A percentile compares a stretch with the other conserved stretches of the same genome.
Evolutionary conservation across 768 basidiomycete species (phyloP).

Genomic region (Termitomyces sp.): DNA sequence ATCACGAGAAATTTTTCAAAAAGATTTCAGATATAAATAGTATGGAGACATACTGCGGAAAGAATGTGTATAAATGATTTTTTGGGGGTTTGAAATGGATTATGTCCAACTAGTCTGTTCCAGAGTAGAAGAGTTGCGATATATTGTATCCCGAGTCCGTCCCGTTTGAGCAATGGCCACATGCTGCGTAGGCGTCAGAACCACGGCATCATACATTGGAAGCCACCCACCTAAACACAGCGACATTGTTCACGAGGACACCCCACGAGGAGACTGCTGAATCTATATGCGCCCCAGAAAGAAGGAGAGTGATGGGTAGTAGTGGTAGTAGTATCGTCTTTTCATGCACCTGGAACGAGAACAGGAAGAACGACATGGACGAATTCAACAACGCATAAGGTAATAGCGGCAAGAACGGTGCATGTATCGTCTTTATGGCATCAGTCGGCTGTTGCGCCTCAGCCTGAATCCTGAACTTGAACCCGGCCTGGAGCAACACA

Average conservation of each 20-base stretch:
- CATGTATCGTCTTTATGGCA: conserved; percentile 22
- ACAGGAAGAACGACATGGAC: conserved; percentile 91
- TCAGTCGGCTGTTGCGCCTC: conserved; percentile 5
- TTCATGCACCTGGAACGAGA: conserved; percentile 96
- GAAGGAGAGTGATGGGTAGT: conserved; percentile 76
- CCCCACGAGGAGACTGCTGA: conserved; percentile 69
- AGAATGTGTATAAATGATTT: conserved; percentile 50
- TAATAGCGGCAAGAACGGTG: conserved; percentile 61
- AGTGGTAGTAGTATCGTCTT: conserved; percentile 88
- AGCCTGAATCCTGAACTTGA: conserved; percentile 16
- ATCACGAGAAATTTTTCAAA: conserved; percentile 2
- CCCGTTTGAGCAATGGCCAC: conserved; percentile 85
- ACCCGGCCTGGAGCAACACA: conserved; percentile 35
- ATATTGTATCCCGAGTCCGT: conserved; percentile 77
- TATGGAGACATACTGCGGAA: conserved; percentile 41
- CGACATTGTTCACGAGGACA: conserved; percentile 75
- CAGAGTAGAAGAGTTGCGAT: conserved; percentile 64
- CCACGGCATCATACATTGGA: neutral
- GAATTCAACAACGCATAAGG: conserved; percentile 78
- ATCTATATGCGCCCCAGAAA: conserved; percentile 51
- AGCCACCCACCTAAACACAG: conserved; percentile 73
- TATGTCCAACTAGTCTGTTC: conserved; percentile 81
- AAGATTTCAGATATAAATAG: neutral
- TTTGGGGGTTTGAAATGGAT: conserved; percentile 48
- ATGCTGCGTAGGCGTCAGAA: conserved; percentile 50